Evolutionary conservation across 148 eudicot species (phyloP), one percentile per base, ranked within the genome.

Genomic region (Rhododendron simsii): DNA sequence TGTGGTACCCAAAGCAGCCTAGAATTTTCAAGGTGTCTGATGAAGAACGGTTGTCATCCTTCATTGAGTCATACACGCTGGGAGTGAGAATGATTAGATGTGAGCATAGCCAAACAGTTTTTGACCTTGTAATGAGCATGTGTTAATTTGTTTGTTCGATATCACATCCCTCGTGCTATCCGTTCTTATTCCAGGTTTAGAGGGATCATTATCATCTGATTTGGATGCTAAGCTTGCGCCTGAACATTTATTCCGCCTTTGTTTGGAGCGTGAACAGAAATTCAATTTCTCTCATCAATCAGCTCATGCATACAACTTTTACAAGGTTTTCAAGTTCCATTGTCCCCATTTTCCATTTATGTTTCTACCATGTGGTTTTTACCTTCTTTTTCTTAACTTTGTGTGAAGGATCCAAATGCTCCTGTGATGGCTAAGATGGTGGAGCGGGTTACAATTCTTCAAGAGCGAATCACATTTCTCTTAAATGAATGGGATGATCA

Each of bases 211-310:
- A 84, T 90, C 92, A 39, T 93, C 95, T 57, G 80, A 71, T 85
- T 90, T 94, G 88, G 99, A 98, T 88, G 85, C 91, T 55, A 89
- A 87, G 80, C 93, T 98, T 87, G 87, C 84, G 35, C 96, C 94
- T 63, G 98, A 95, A 86, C 98, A 98, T 89, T 75, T 94, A 59
- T 89, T 98, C 75, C 95, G 96, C 44, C 89, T 98, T 57, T 93
- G 96, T 89, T 87, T 95, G 88, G 99, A 94, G 93, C 94, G 91
- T 89, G 94, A 95, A 83, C 86, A 90, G 50, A 87, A 89, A 51
- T 89, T 92, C 61, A 86, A 83, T 26, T 81, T 82, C 50, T 80
- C 93, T 84, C 88, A 87, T 57, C 87, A 89, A 55, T 84, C 92
- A 73, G 74, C 76, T 55, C 71, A 71, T 82, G 57, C 88, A 57